Percentiles rank a stretch among this genome's conserved stretches.
These are phyloP conservation scores for Calonectria leucothoes DNA, from an alignment of 2,329 filamentous ascomycete genomes.

Conservation along the genomic window DNA sequence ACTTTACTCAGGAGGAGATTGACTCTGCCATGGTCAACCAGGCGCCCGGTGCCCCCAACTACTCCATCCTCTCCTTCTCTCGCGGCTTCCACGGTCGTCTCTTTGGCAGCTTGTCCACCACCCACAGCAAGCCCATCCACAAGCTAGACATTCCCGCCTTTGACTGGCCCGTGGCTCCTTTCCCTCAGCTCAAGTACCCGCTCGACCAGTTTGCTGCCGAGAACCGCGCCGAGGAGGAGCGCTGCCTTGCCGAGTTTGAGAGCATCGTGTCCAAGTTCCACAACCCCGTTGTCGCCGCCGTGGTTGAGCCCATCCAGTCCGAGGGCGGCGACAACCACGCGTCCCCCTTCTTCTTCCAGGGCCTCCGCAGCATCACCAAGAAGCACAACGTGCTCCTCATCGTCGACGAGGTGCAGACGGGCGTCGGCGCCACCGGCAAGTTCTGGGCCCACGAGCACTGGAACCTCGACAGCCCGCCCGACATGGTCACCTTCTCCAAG, in stretches of 20 bases:
- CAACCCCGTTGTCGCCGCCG: slow-evolving; percentile 80
- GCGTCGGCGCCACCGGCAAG: slow-evolving; percentile 89
- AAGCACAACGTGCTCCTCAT: slow-evolving; percentile 83
- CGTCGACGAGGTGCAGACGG: slow-evolving; percentile 90
- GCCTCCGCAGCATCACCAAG: slow-evolving; percentile 80
- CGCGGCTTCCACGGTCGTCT: slow-evolving; percentile 89
- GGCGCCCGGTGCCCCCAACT: slow-evolving; percentile 75
- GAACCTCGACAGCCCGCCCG: slow-evolving; percentile 80
- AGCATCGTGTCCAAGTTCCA: slow-evolving; percentile 81
- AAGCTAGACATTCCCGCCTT: slow-evolving; percentile 95
- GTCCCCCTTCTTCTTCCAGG: slow-evolving; percentile 84
- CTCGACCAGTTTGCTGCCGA: slow-evolving; percentile 81
- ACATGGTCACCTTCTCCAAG: slow-evolving; percentile 97
- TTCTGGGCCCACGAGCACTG: slow-evolving; percentile 98
- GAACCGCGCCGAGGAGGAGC: slow-evolving; percentile 82
- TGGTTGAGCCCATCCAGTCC: slow-evolving; percentile 90
- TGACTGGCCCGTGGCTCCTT: slow-evolving; percentile 91
- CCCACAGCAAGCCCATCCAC: slow-evolving; percentile 91
- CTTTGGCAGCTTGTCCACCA: slow-evolving; percentile 87
- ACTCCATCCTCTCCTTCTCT: slow-evolving; percentile 89
- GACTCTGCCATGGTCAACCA: slow-evolving; percentile 81
- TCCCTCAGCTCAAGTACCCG: slow-evolving; percentile 87
- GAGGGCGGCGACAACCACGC: slow-evolving; percentile 96
- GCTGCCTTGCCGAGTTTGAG: slow-evolving; percentile 84
- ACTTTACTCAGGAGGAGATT: slow-evolving; percentile 82